Base-by-base conservation (phyloP, 805 yeast species). In the Trichomonascus vanleenenianus region DNA sequence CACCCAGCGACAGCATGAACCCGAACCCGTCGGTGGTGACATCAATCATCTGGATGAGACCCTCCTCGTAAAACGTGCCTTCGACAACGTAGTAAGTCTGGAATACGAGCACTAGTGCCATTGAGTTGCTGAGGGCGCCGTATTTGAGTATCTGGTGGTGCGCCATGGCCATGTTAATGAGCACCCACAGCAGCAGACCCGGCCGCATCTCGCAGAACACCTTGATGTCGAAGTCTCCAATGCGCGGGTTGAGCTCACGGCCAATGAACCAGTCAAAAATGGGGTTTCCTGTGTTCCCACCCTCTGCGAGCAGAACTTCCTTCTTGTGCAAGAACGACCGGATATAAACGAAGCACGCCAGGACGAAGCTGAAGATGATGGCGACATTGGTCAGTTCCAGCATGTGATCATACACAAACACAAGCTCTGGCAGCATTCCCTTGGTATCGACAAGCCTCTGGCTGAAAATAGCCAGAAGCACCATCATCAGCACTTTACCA, bases 181-280 rank as follows among this genome's bases (percentile, higher is more conserved):
- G 61, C 12, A 81, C 65, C 96, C 97, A 91, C 37, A 93, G 67
- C 44, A 91, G 67, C 75, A 93, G 72, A 3, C 98, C 98, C 1
- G 98, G 98, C 57, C 96, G 79, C 63, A 93, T 74, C 64, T 93
- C 98, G 64, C 96, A 85, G 58, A 85, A 93, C 55, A 88, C 65
- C 66, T 93, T 93, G 63, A 93, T 79, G 61, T 93, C 98, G 73
- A 89, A 78, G 0, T 74, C 58, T 1, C 94, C 93, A 48, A 85
- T 69, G 55, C 97, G 74, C 22, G 97, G 98, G 62, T 93, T 93
- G 59, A 93, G 71, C 66, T 91, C 97, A 49, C 98, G 79, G 27
- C 98, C 98, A 60, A 93, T 88, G 60, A 88, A 93, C 97, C 96
- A 89, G 51, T 93, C 96, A 60, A 85, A 91, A 8, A 91, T 55